A percentile compares a stretch with the other conserved stretches of the same genome.
phyloP scores from a whole-genome alignment of 805 yeast species.

The Starmerella apis region DNA sequence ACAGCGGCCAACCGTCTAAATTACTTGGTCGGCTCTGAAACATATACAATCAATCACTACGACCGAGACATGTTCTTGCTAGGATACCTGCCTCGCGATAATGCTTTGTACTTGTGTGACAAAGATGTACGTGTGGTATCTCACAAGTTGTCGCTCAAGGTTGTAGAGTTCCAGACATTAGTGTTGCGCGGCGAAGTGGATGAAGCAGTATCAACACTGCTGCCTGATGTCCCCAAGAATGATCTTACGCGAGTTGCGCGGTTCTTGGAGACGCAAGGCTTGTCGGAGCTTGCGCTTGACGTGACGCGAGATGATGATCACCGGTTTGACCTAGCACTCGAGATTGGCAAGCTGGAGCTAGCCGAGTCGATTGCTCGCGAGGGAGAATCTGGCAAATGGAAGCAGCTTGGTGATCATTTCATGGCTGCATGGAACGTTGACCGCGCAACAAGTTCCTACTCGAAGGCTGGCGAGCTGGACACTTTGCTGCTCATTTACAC shows the following conservation, averaged over 20 bases:
- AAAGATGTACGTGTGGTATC: slow-evolving; percentile 76
- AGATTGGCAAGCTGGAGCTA: slow-evolving; percentile 56
- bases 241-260: slow-evolving; percentile 72
- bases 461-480: slow-evolving; percentile 68
- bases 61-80: slow-evolving; percentile 76
- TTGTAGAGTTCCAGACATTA: slow-evolving; percentile 89
- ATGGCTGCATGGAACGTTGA: slow-evolving; percentile 66
- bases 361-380: slow-evolving; percentile 55
- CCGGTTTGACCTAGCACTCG: slow-evolving; percentile 77
- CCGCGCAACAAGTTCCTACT: slow-evolving; percentile 69
- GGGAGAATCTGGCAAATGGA: slow-evolving; percentile 56
- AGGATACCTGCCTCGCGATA: slow-evolving; percentile 85
- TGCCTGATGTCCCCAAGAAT: slow-evolving; percentile 47
- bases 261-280: slow-evolving; percentile 89
- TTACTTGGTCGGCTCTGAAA: slow-evolving; percentile 89
- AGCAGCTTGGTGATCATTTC: slow-evolving; percentile 79
- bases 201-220: slow-evolving; percentile 47
- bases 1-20: slow-evolving; percentile 79
- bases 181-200: slow-evolving; percentile 92
- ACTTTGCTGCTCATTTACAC: slow-evolving; percentile 74
- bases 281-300: slow-evolving; percentile 67
- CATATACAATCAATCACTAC: slow-evolving; percentile 84
- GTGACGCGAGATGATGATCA: slow-evolving; percentile 83
- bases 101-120: slow-evolving; percentile 81
- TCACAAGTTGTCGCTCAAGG: slow-evolving; percentile 71